Percentiles rank a stretch among this genome's conserved stretches.
Evolutionary conservation across 345 rosid species (phyloP).

Genomic region (Ricinus communis): DNA sequence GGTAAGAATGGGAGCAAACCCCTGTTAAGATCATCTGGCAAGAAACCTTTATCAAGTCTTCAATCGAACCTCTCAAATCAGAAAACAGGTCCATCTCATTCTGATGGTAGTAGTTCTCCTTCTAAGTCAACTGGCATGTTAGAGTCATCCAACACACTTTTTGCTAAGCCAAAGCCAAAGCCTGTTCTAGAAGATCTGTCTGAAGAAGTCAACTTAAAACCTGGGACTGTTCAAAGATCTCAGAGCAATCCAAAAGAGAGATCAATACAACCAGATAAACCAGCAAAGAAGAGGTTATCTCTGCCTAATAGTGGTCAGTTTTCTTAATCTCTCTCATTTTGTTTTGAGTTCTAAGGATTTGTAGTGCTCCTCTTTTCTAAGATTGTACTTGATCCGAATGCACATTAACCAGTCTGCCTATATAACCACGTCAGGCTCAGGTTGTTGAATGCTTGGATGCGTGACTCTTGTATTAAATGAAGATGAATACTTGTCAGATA

Average conservation of each 20-base stretch:
- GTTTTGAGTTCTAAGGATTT: background rate
- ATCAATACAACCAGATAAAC: constrained; percentile 47
- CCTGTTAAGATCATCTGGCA: constrained; percentile 51
- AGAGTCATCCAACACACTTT: constrained; percentile 43
- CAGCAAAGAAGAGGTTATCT: constrained; percentile 63
- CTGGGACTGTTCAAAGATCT: constrained; percentile 55
- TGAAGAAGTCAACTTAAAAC: constrained; percentile 55
- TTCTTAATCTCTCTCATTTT: constrained; percentile 14
- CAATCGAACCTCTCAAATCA: constrained; percentile 47
- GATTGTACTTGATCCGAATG: background rate
- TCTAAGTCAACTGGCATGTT: constrained; percentile 49
- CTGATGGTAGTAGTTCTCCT: constrained; percentile 66
- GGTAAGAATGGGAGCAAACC: constrained; percentile 46
- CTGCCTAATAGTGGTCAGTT: constrained; percentile 65
- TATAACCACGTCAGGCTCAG: background rate
- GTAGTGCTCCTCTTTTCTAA: background rate
- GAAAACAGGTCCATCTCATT: constrained; percentile 67
- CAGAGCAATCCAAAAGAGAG: constrained; percentile 95
- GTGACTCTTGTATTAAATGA: background rate
- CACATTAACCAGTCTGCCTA: background rate
- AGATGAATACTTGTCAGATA: background rate
- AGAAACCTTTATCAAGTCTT: constrained; percentile 46
- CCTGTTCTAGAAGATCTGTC: constrained; percentile 41
- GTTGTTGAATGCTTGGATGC: background rate
- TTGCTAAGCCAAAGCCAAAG: constrained; percentile 55